Evolutionary conservation across 495 filamentous ascomycete species (phyloP).

Genomic region (Parathielavia hyrcaniae): DNA sequence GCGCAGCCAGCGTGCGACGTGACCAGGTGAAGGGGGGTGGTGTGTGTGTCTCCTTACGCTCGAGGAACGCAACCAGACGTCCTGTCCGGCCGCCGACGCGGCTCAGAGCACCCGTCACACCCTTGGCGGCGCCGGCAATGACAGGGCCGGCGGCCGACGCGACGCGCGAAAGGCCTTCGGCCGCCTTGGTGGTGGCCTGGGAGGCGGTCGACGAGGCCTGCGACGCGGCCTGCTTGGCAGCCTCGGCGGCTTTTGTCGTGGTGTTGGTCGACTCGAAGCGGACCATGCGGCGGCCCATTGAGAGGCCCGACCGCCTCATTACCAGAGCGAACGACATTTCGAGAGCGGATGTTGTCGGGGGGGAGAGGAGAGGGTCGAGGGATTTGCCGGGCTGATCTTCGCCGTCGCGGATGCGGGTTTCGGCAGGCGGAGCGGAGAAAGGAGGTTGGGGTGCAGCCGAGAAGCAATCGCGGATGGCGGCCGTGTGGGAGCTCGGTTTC

Average conservation of each 20-base stretch:
- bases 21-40: background rate
- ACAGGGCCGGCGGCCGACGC: conserved; percentile 72
- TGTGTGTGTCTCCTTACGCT: conserved; percentile 52
- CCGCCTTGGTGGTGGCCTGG: conserved; percentile 66
- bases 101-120: conserved; percentile 56
- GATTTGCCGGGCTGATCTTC: background rate
- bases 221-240: conserved; percentile 49
- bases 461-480: conserved; percentile 13
- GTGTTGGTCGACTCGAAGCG: conserved; percentile 44
- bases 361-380: background rate
- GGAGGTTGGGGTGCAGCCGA: conserved; percentile 3
- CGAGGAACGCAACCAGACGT: conserved; percentile 68
- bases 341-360: background rate
- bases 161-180: conserved; percentile 79
- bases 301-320: conserved; percentile 33
- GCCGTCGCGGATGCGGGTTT: conserved; percentile 5
- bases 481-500: conserved; percentile 10
- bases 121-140: conserved; percentile 62
- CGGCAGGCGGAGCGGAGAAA: conserved; percentile 11
- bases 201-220: conserved; percentile 63
- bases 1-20: conserved; percentile 13
- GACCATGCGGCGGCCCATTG: conserved; percentile 41
- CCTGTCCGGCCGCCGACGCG: conserved; percentile 82
- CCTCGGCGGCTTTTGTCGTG: conserved; percentile 52
- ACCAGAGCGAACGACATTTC: conserved; percentile 32